These are phyloP conservation scores for Pleurostoma richardsiae DNA, from an alignment of 2,329 filamentous ascomycete genomes.

Conservation along the genomic window DNA sequence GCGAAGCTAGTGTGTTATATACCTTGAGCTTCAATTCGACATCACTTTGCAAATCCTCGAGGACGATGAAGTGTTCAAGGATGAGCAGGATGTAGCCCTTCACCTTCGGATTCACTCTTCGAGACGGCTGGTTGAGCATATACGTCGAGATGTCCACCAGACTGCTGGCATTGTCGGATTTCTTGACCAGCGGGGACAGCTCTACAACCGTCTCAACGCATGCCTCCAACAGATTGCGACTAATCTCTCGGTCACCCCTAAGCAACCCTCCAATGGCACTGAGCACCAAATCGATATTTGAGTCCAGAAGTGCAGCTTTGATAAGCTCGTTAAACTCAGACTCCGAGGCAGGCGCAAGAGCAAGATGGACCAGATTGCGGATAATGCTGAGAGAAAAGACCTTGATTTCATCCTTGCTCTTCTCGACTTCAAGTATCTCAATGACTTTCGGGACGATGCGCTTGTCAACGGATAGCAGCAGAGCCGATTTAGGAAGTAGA, in stretches of 20 bases:
- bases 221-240: conserved; percentile 72
- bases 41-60: conserved; percentile 54
- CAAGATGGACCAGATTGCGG: conserved; percentile 59
- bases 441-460: conserved; percentile 68
- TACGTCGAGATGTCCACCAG: conserved; percentile 77
- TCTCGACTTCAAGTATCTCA: conserved; percentile 65
- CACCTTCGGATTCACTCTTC: conserved; percentile 73
- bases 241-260: conserved; percentile 46
- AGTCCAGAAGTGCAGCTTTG: conserved; percentile 48
- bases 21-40: conserved; percentile 56
- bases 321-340: conserved; percentile 54
- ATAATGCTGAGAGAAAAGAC: conserved; percentile 75
- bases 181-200: conserved; percentile 64
- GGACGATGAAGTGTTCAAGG: conserved; percentile 72
- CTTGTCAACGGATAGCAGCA: conserved; percentile 59
- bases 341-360: conserved; percentile 47
- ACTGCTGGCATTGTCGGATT: conserved; percentile 65
- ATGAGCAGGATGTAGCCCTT: conserved; percentile 79
- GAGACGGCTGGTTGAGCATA: conserved; percentile 78
- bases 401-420: conserved; percentile 69
- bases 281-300: conserved; percentile 55
- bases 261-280: conserved; percentile 66
- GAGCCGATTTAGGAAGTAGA: conserved; percentile 56
- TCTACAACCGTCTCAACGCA: conserved; percentile 76
- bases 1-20: conserved; percentile 68